A percentile compares a stretch with the other conserved stretches of the same genome.
phyloP scores from a whole-genome alignment of 73 alveolate genomes.

The Stentor roeselii region DNA sequence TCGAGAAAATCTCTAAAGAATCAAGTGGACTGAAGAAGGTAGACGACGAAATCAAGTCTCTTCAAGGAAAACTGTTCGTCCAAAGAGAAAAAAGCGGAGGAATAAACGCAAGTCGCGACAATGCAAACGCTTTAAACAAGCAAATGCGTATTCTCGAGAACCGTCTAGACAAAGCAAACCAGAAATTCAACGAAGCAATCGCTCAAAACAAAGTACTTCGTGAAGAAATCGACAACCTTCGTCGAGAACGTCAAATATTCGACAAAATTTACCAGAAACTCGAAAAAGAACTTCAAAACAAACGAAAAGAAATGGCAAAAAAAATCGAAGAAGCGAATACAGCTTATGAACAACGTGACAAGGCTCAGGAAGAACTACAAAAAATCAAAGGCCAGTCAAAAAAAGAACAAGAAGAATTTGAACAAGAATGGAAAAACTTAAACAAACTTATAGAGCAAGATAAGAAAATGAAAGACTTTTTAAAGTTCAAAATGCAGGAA shows the following conservation, averaged over 20 bases:
- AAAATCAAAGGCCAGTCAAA: conserved; percentile 74
- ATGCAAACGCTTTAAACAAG: conserved; percentile 76
- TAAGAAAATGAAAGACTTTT: conserved; percentile 52
- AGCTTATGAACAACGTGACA: conserved; percentile 87
- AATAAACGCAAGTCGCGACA: conserved; percentile 82
- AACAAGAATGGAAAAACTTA: conserved; percentile 51
- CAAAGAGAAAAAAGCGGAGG: conserved; percentile 62
- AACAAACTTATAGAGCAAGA: conserved; percentile 51
- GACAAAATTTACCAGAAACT: conserved; percentile 93
- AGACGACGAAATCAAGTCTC: no score
- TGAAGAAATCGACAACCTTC: conserved; percentile 85
- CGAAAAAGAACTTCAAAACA: conserved; percentile 83
- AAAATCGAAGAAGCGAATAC: conserved; percentile 74
- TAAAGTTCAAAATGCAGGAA: conserved; percentile 50
- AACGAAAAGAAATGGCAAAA: conserved; percentile 58
- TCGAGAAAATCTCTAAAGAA: conserved; percentile 55
- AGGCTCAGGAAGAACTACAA: conserved; percentile 89
- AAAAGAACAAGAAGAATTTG: conserved; percentile 80
- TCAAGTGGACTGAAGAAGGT: conserved; percentile 18
- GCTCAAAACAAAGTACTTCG: conserved; percentile 87
- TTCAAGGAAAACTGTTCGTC: no score
- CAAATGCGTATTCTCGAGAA: conserved; percentile 91
- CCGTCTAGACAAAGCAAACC: conserved; percentile 92
- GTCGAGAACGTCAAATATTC: conserved; percentile 93
- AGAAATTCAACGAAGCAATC: conserved; percentile 94